phyloP scores from a whole-genome alignment of 1,139 yeast species.

The Saccharomycopsis crataegensis region DNA sequence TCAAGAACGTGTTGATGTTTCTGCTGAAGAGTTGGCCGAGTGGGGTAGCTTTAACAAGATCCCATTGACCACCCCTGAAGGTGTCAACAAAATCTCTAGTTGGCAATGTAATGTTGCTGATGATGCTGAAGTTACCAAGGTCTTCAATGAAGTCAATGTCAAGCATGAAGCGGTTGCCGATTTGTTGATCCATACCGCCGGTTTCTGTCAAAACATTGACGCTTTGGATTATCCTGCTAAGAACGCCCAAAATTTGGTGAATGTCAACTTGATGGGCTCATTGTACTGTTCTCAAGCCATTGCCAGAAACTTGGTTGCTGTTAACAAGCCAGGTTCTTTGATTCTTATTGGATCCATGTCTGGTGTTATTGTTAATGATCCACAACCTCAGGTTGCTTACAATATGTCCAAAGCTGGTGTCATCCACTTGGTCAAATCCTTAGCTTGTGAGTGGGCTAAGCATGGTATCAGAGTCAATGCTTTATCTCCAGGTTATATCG shows the following conservation, averaged over 20 bases:
- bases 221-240: slow-evolving; percentile 71
- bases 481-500: slow-evolving; percentile 75
- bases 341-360: slow-evolving; percentile 82
- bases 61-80: slow-evolving; percentile 31
- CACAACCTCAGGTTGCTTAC: slow-evolving; percentile 80
- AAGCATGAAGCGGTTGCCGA: slow-evolving; percentile 58
- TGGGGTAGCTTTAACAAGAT: slow-evolving; percentile 48
- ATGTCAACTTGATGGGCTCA: slow-evolving; percentile 72
- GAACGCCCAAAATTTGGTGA: slow-evolving; percentile 61
- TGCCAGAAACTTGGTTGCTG: slow-evolving; percentile 60
- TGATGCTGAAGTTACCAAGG: slow-evolving; percentile 49
- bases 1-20: slow-evolving; percentile 46
- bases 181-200: slow-evolving; percentile 69
- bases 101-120: slow-evolving; percentile 78
- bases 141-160: slow-evolving; percentile 39
- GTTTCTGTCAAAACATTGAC: slow-evolving; percentile 74
- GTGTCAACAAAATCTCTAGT: slow-evolving; percentile 48
- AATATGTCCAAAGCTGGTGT: slow-evolving; percentile 86
- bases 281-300: slow-evolving; percentile 57
- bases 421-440: slow-evolving; percentile 64
- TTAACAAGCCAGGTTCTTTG: slow-evolving; percentile 50
- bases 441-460: slow-evolving; percentile 83
- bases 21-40: slow-evolving; percentile 48
- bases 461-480: slow-evolving; percentile 72
- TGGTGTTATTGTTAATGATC: slow-evolving; percentile 74